A percentile compares a stretch with the other conserved stretches of the same genome.
These are phyloP conservation scores for Crithidia thermophila DNA, from an alignment of 208 protist species.

Conservation along the genomic window DNA sequence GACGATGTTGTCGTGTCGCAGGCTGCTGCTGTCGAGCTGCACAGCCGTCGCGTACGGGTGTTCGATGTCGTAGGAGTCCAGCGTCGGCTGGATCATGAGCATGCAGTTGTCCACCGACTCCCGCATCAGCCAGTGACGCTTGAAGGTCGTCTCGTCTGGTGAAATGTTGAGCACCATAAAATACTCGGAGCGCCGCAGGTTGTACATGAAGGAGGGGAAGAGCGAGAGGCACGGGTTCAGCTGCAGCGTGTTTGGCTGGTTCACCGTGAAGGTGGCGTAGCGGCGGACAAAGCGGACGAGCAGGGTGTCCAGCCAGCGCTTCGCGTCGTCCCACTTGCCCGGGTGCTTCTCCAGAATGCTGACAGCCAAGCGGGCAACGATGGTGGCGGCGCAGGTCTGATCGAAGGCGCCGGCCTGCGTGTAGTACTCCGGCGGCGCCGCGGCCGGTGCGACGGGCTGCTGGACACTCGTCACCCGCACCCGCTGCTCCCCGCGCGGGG, in stretches of 20 bases:
- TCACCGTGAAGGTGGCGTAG: conserved; percentile 92
- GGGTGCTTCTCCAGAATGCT: conserved; percentile 70
- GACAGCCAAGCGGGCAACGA: conserved; percentile 80
- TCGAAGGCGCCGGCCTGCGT: conserved; percentile 89
- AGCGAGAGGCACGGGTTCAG: conserved; percentile 93
- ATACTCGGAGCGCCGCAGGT: conserved; percentile 97
- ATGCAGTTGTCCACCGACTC: conserved; percentile 95
- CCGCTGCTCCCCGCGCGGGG: conserved; percentile 69
- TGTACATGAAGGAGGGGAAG: conserved; percentile 99
- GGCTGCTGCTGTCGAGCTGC: conserved; percentile 90
- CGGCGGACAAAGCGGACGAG: conserved; percentile 97
- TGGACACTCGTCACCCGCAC: conserved; percentile 90
- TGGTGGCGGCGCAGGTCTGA: conserved; percentile 91
- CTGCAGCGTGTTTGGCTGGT: conserved; percentile 87
- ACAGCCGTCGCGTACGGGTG: conserved; percentile 82
- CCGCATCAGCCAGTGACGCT: conserved; percentile 96
- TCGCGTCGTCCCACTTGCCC: conserved; percentile 89
- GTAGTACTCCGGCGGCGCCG: conserved; percentile 52
- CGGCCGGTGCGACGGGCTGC: conserved; percentile 61
- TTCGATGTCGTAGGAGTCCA: conserved; percentile 95
- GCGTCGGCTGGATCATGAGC: conserved; percentile 98
- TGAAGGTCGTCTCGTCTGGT: conserved; percentile 98
- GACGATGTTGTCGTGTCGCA: conserved; percentile 95
- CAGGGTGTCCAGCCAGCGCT: conserved; percentile 98
- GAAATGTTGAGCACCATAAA: conserved; percentile 97